Evolutionary conservation across 805 yeast genomes (phyloP), one percentile per base, ranked within the genome.

Genomic region (Candida sithepensis): DNA sequence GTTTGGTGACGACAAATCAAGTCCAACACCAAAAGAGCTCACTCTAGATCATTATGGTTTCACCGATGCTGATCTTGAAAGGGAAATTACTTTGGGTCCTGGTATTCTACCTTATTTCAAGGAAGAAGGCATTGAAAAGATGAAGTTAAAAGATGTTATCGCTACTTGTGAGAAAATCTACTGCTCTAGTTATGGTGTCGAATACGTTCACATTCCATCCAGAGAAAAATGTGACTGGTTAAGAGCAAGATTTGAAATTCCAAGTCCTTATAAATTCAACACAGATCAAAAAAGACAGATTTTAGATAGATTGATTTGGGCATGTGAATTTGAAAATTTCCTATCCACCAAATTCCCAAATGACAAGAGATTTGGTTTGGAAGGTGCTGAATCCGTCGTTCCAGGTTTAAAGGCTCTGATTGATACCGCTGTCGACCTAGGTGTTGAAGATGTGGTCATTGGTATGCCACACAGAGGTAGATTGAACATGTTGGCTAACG

Each of bases 401-500:
- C 98, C 98, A 41, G 99, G 98, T 75, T 84, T 94, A 78, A 94
- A 94, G 76, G 86, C 97, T 43, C 70, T 94, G 66, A 90, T 94
- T 66, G 99, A 94, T 71, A 84, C 90, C 57, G 79, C 96, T 40
- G 98, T 91, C 43, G 95, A 87, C 57, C 73, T 75, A 52, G 99
- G 99, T 60, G 85, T 92, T 45, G 97, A 91, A 72, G 98, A 92
- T 68, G 84, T 94, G 52, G 95, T 92, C 62, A 85, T 94, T 61
- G 99, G 99, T 75, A 94, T 94, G 98, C 97, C 99, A 45, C 99
- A 94, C 73, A 88, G 99, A 80, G 99, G 99, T 73, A 85, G 99
- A 76, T 78, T 94, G 63, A 94, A 94, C 71, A 91, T 94, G 85
- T 81, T 94, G 71, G 89, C 98, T 51, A 94, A 94, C 74, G 98